Conservation (phyloP, 352 stramenopile genomes). For the Pythium pyrilobum region DNA sequence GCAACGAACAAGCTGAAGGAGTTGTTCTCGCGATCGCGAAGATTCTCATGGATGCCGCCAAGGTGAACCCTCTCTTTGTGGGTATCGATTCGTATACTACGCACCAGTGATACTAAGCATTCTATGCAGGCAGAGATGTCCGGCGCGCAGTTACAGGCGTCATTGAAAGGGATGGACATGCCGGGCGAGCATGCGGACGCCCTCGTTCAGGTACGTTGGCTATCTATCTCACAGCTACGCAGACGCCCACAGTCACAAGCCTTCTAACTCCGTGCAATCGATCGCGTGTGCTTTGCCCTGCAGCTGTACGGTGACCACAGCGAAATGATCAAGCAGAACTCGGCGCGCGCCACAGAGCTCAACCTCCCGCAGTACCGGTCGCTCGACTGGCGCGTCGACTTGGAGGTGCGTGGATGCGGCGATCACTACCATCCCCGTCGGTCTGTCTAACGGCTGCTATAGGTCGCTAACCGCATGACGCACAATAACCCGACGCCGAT, state of each 20-base stretch:
- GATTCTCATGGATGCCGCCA: slow-evolving; percentile 67
- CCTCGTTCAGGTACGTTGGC: slow-evolving; percentile 38
- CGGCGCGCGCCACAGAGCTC: slow-evolving; percentile 31
- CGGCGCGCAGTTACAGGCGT: slow-evolving; percentile 30
- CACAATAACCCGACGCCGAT: slow-evolving; percentile 59
- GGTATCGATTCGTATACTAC: not conserved
- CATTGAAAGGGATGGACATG: slow-evolving; percentile 44
- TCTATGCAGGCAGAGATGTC: slow-evolving; percentile 34
- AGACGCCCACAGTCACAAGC: no score
- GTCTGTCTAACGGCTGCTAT: no score
- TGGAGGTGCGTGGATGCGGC: slow-evolving; percentile 51
- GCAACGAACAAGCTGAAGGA: slow-evolving; percentile 42
- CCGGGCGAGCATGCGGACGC: slow-evolving; percentile 32
- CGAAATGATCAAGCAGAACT: slow-evolving; percentile 47
- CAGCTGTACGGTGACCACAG: slow-evolving; percentile 49
- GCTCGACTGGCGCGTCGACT: slow-evolving; percentile 76
- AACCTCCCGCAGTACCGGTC: slow-evolving; percentile 51
- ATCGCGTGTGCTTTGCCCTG: not conserved
- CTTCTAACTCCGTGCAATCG: no score
- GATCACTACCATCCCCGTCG: no score
- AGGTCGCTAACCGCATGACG: slow-evolving; percentile 62
- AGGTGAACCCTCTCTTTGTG: slow-evolving; percentile 23
- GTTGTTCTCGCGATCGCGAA: slow-evolving; percentile 60
- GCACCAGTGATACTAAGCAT: not conserved
- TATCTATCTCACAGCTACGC: no score